Conservation (phyloP, 805 yeast genomes). For the Metschnikowia picachoensis region DNA sequence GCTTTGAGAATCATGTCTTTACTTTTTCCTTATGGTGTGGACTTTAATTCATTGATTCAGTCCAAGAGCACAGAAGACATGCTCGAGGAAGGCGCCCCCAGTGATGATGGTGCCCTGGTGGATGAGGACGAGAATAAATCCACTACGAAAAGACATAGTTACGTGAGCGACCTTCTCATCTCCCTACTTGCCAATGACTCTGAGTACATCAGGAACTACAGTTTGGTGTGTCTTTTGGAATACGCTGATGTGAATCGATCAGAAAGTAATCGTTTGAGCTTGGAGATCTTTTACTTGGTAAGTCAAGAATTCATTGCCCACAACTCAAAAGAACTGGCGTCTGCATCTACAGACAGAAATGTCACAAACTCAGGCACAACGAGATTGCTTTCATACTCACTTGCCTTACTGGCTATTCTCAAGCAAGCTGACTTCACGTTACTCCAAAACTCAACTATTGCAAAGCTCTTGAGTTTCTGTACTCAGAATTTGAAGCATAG, state of each 20-base stretch:
- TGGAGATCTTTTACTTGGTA: slow-evolving; percentile 29
- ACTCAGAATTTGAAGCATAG: slow-evolving; percentile 42
- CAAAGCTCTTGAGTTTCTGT: slow-evolving; percentile 42
- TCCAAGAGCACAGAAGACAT: slow-evolving; percentile 6
- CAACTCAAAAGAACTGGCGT: not conserved
- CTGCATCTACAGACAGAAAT: slow-evolving; percentile 17
- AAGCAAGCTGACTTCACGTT: slow-evolving; percentile 33
- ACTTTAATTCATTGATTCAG: slow-evolving; percentile 24
- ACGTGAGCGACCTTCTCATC: slow-evolving; percentile 28
- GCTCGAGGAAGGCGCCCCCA: slow-evolving; percentile 6
- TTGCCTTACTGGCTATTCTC: slow-evolving; percentile 34
- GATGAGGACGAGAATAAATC: slow-evolving; percentile 22
- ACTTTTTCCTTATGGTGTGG: slow-evolving; percentile 35
- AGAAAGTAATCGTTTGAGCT: slow-evolving; percentile 34
- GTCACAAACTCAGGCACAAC: slow-evolving; percentile 18
- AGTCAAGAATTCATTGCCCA: slow-evolving; percentile 22
- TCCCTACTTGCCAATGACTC: slow-evolving; percentile 31
- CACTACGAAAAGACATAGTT: slow-evolving; percentile 20
- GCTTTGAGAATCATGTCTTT: slow-evolving; percentile 28
- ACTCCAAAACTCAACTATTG: slow-evolving; percentile 38
- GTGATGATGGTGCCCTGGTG: slow-evolving; percentile 8
- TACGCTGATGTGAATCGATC: slow-evolving; percentile 30
- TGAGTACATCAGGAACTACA: slow-evolving; percentile 33
- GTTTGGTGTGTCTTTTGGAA: slow-evolving; percentile 28
- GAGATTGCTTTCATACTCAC: slow-evolving; percentile 30